Base-by-base conservation (phyloP, 202 grass and related monocot species). In the Zoysia matrella region DNA sequence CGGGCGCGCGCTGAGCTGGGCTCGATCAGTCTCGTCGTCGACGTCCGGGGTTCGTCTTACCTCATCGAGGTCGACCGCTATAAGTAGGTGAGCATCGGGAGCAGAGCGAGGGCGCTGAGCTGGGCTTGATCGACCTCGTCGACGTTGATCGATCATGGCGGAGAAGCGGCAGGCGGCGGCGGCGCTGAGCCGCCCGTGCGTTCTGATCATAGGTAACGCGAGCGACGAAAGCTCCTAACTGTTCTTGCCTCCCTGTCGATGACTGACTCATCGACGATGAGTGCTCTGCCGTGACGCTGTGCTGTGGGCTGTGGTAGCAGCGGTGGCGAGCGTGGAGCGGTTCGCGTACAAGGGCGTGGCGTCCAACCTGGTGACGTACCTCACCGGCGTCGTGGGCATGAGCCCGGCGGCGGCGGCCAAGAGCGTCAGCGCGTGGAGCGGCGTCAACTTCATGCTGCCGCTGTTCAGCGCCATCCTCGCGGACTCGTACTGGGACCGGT, bases 341-440 rank as follows among this genome's bases (percentile, higher is more conserved):
- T 95, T 98, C 71, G 85, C 90, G 11, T 91, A 95, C 88, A 98
- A 98, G 75, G 95, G 95, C 11, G 80, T 98, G 87, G 82, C 90
- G 40, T 22, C 22, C 22, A 22, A 22, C 22, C 22, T 22, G 22
- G 22, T 22, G 22, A 22, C 22, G 22, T 22, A 22, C 22, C 22
- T 22, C 22, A 22, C 22, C 22, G 22, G 22, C 22, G 22, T 22
- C 22, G 22, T 22, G 22, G 22, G 22, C 22, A 22, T 22, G 22
- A 22, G 22, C 22, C 22, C 22, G 22, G 22, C 22, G 22, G 22
- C 22, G 22, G 22, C 22, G 22, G 22, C 22, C 22, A 22, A 22
- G 22, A 22, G 22, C 22, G 22, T 22, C 22, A 22, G 22, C 22
- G 22, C 22, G 22, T 22, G 22, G 22, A 22, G 22, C 22, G 22